These are phyloP conservation scores for Coemansia sp. DNA, from an alignment of 192 early-diverging fungal genomes.

Conservation along the genomic window DNA sequence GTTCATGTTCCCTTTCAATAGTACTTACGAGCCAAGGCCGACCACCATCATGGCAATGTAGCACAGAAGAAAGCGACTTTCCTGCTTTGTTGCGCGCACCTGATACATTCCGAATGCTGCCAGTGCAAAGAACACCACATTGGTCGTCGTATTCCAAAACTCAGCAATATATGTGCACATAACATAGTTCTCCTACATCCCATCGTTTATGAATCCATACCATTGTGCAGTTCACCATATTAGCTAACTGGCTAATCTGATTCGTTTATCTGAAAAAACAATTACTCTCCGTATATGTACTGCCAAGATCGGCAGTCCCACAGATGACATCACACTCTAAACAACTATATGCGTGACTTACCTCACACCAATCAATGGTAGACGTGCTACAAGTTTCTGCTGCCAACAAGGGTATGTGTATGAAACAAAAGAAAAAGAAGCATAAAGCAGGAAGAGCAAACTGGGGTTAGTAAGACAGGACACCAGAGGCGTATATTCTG, in stretches of 20 bases:
- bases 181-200: constrained; percentile 66
- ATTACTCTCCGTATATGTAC: not conserved
- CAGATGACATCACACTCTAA: not conserved
- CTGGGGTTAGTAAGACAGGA: not conserved
- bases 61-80: constrained; percentile 58
- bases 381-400: constrained; percentile 37
- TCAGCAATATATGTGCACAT: constrained; percentile 72
- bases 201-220: not conserved
- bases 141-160: constrained; percentile 75
- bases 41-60: constrained; percentile 63
- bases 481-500: not conserved
- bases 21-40: constrained; percentile 67
- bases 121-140: constrained; percentile 63
- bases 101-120: constrained; percentile 61
- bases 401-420: not conserved
- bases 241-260: not conserved
- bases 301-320: not conserved
- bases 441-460: not conserved
- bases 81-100: constrained; percentile 49
- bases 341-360: constrained; percentile 7
- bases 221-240: not conserved
- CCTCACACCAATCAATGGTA: constrained; percentile 56
- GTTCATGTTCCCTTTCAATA: not conserved
- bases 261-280: not conserved
- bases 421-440: not conserved